Percentiles rank a stretch among this genome's conserved stretches.
Conservation (phyloP, 2,329 filamentous ascomycete species). For the Emergomyces pasteurianus region DNA sequence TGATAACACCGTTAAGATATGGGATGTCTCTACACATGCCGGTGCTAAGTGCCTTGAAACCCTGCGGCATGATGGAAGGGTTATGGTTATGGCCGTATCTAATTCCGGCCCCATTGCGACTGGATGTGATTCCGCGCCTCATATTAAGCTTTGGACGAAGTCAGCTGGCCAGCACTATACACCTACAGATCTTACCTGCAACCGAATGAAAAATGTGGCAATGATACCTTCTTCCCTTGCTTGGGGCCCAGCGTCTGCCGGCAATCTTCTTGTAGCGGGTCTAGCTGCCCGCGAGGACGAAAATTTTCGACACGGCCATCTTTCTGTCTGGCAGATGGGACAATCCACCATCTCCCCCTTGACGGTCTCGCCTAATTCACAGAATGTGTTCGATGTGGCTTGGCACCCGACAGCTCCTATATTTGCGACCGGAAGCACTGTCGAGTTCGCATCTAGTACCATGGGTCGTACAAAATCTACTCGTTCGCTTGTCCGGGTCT, state of each 20-base stretch:
- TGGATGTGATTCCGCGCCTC: slow-evolving; percentile 27
- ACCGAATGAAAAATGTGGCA: slow-evolving; percentile 18
- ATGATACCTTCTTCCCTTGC: slow-evolving; percentile 35
- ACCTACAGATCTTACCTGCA: slow-evolving; percentile 13
- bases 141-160: slow-evolving; percentile 26
- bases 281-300: slow-evolving; percentile 36
- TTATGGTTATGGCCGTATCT: slow-evolving; percentile 41
- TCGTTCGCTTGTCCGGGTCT: slow-evolving; percentile 43
- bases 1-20: slow-evolving; percentile 46
- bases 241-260: slow-evolving; percentile 33
- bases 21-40: slow-evolving; percentile 30
- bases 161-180: slow-evolving; percentile 13
- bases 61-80: slow-evolving; percentile 35
- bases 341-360: slow-evolving; percentile 25
- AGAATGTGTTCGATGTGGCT: slow-evolving; percentile 46
- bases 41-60: slow-evolving; percentile 21
- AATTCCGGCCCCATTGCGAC: slow-evolving; percentile 35
- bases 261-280: slow-evolving; percentile 41
- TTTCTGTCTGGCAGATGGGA: slow-evolving; percentile 42
- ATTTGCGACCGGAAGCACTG: slow-evolving; percentile 44
- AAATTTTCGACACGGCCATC: slow-evolving; percentile 37
- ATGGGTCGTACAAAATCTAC: slow-evolving; percentile 24
- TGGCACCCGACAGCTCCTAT: slow-evolving; percentile 41
- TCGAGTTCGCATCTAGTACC: slow-evolving; percentile 17
- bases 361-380: slow-evolving; percentile 35